Evolutionary conservation across 208 protist species (phyloP).

Genomic region (Acanthamoeba lenticulata): DNA sequence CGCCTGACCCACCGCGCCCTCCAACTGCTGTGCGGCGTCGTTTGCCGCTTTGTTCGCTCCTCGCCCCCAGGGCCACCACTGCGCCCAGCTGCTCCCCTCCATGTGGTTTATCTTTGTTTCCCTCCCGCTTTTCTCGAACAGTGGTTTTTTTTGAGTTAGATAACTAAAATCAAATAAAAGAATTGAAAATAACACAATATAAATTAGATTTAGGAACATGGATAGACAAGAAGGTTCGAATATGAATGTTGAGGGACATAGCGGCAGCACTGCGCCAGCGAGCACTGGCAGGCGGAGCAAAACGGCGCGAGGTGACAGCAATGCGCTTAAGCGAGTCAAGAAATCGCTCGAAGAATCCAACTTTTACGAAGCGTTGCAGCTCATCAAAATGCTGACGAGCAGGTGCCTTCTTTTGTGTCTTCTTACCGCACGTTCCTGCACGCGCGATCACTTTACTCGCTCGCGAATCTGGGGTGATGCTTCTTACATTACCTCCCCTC

Average conservation of each 20-base stretch:
- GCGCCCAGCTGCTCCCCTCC: no score
- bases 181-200: no score
- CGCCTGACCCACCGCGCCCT: background rate
- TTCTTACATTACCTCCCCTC: no score
- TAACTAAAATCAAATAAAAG: background rate
- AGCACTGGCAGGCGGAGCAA: background rate
- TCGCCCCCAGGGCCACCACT: background rate
- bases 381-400: conserved; percentile 12
- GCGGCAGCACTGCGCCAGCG: background rate
- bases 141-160: no score
- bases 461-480: background rate
- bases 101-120: no score
- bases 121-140: no score
- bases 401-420: background rate
- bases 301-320: background rate
- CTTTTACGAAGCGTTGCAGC: conserved; percentile 16
- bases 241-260: background rate
- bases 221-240: background rate
- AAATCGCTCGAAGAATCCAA: background rate
- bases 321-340: background rate
- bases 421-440: no score
- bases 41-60: background rate
- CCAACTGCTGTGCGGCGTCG: background rate
- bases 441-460: background rate
- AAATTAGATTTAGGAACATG: no score